These are phyloP conservation scores for Ramaria rubella DNA, from an alignment of 768 basidiomycete genomes.

Conservation along the genomic window DNA sequence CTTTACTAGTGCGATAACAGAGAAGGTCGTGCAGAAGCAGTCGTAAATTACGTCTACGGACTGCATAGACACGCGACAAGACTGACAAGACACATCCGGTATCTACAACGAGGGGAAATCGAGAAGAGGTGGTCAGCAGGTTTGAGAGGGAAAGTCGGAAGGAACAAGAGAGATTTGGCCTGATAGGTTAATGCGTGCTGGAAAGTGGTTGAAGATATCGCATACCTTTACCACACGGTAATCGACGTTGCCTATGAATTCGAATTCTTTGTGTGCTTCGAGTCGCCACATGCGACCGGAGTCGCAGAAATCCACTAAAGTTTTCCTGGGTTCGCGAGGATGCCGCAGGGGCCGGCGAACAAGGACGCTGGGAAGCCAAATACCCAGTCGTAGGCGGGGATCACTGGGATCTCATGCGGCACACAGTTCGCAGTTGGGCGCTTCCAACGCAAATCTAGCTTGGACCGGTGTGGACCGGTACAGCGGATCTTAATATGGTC, in stretches of 20 bases:
- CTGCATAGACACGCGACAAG: neutral
- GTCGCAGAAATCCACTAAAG: neutral
- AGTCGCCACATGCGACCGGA: neutral
- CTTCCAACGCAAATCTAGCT: neutral
- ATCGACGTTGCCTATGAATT: neutral
- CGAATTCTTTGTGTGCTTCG: neutral
- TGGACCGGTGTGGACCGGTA: neutral
- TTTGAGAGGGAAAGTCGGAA: neutral
- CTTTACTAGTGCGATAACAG: neutral
- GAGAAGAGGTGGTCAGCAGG: neutral
- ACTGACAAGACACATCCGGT: neutral
- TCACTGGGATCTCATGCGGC: neutral
- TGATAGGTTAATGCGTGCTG: too few relatives aligned
- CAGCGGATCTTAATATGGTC: slow-evolving; percentile 1
- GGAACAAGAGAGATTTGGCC: too few relatives aligned
- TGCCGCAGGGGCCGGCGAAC: neutral
- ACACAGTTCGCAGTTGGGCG: neutral
- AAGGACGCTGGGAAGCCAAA: neutral
- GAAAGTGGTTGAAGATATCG: neutral
- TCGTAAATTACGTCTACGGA: neutral
- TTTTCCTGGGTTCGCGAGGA: neutral
- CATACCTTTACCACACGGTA: neutral
- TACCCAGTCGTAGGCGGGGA: neutral
- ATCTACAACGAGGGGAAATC: neutral
- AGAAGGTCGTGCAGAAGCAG: neutral